These are phyloP conservation scores for Zopfia rhizophila DNA, from an alignment of 2,329 filamentous ascomycete species.

Conservation along the genomic window DNA sequence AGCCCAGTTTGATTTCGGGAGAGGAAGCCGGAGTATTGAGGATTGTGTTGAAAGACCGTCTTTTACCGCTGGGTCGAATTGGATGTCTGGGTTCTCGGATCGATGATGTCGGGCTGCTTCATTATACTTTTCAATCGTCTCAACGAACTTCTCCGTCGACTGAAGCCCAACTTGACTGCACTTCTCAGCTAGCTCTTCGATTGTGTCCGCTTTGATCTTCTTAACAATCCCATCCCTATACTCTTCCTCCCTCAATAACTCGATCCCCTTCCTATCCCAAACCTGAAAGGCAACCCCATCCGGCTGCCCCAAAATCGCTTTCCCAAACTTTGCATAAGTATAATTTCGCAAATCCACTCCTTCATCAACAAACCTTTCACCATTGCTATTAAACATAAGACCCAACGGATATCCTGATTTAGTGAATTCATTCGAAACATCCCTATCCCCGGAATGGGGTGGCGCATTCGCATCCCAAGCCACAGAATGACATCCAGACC, in stretches of 20 bases:
- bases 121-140: constrained; percentile 68
- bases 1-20: constrained; percentile 75
- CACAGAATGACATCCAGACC: constrained; percentile 72
- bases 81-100: constrained; percentile 55
- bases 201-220: constrained; percentile 60
- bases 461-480: constrained; percentile 73
- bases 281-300: constrained; percentile 70
- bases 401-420: constrained; percentile 76
- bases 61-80: constrained; percentile 69
- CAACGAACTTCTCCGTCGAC: constrained; percentile 59
- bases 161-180: constrained; percentile 60
- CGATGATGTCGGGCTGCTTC: constrained; percentile 62
- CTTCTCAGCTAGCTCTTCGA: constrained; percentile 67
- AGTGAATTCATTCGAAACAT: constrained; percentile 73
- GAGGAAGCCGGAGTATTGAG: constrained; percentile 49
- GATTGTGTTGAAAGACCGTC: constrained; percentile 72
- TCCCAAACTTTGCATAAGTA: constrained; percentile 74
- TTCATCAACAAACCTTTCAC: constrained; percentile 73
- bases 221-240: constrained; percentile 68
- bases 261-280: constrained; percentile 66
- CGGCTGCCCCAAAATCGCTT: constrained; percentile 69
- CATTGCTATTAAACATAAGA: constrained; percentile 70
- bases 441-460: constrained; percentile 64
- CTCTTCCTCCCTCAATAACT: constrained; percentile 69
- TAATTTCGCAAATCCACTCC: constrained; percentile 73